phyloP scores from a whole-genome alignment of 2,329 filamentous ascomycete species.

The Fusarium clavum region DNA sequence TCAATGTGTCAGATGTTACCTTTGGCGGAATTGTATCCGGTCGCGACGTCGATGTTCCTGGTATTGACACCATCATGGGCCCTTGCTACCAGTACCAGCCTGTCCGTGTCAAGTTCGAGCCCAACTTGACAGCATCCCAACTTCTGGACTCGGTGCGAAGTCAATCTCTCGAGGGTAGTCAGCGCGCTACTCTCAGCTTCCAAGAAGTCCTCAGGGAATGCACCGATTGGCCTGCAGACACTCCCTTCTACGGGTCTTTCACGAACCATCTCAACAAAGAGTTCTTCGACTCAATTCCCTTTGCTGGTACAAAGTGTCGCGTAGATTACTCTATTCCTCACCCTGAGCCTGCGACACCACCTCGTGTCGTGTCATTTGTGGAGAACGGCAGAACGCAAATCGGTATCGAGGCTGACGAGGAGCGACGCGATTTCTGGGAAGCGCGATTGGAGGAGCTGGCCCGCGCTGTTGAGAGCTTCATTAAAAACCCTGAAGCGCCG shows the following conservation, averaged over 20 bases:
- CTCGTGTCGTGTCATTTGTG: slow-evolving; percentile 44
- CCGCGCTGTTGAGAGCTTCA: slow-evolving; percentile 33
- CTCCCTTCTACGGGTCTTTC: slow-evolving; percentile 44
- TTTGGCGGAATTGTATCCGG: slow-evolving; percentile 47
- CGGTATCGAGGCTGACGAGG: slow-evolving; percentile 46
- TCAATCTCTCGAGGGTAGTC: slow-evolving; percentile 42
- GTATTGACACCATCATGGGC: slow-evolving; percentile 44
- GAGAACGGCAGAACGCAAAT: slow-evolving; percentile 41
- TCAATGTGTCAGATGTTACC: slow-evolving; percentile 39
- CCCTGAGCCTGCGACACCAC: slow-evolving; percentile 41
- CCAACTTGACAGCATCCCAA: slow-evolving; percentile 38
- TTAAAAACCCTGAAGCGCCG: slow-evolving; percentile 18
- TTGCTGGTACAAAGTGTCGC: slow-evolving; percentile 44
- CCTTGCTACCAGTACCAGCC: slow-evolving; percentile 49
- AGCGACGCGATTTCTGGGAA: slow-evolving; percentile 45
- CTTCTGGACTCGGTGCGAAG: slow-evolving; percentile 40
- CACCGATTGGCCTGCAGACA: slow-evolving; percentile 32
- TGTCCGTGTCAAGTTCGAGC: slow-evolving; percentile 43
- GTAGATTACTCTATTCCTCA: slow-evolving; percentile 46
- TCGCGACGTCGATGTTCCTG: slow-evolving; percentile 38
- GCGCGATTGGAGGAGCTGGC: slow-evolving; percentile 41
- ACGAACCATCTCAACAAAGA: slow-evolving; percentile 47
- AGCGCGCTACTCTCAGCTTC: slow-evolving; percentile 43
- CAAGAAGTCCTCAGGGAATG: slow-evolving; percentile 36
- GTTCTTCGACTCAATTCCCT: slow-evolving; percentile 46